Conservation (phyloP, 768 basidiomycete genomes). For the Sporobolomyces roseus region DNA sequence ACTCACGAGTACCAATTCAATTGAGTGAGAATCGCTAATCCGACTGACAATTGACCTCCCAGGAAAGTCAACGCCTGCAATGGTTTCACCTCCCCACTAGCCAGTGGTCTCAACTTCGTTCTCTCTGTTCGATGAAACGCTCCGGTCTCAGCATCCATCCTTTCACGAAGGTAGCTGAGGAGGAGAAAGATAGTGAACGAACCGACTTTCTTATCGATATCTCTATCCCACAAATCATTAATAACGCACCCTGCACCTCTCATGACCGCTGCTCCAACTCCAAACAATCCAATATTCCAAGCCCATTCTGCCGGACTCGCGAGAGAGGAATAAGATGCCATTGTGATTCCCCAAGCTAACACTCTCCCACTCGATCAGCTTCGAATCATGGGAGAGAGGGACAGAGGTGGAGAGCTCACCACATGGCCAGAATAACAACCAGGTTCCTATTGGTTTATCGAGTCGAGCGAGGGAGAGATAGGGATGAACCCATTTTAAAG, state of each 20-base stretch:
- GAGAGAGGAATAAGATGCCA: slow-evolving; percentile 79
- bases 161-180: neutral
- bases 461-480: slow-evolving; percentile 82
- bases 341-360: slow-evolving; percentile 94
- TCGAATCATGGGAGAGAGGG: neutral
- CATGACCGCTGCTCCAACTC: slow-evolving; percentile 87
- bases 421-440: slow-evolving; percentile 89
- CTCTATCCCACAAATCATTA: slow-evolving; percentile 97
- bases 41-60: slow-evolving; percentile 71
- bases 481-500: slow-evolving; percentile 52
- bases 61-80: slow-evolving; percentile 76
- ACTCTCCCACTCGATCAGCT: neutral
- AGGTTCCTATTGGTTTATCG: slow-evolving; percentile 93
- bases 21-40: slow-evolving; percentile 79
- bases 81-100: slow-evolving; percentile 71
- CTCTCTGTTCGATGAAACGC: slow-evolving; percentile 56
- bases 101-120: slow-evolving; percentile 82
- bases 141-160: neutral
- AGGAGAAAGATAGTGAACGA: slow-evolving; percentile 42
- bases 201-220: slow-evolving; percentile 90
- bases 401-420: slow-evolving; percentile 53
- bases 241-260: slow-evolving; percentile 97
- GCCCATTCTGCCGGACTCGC: slow-evolving; percentile 65
- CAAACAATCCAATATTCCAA: slow-evolving; percentile 76
- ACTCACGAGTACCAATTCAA: slow-evolving; percentile 89